Conservation (phyloP, 352 stramenopile genomes). For the Globisporangium iwayamae region DNA sequence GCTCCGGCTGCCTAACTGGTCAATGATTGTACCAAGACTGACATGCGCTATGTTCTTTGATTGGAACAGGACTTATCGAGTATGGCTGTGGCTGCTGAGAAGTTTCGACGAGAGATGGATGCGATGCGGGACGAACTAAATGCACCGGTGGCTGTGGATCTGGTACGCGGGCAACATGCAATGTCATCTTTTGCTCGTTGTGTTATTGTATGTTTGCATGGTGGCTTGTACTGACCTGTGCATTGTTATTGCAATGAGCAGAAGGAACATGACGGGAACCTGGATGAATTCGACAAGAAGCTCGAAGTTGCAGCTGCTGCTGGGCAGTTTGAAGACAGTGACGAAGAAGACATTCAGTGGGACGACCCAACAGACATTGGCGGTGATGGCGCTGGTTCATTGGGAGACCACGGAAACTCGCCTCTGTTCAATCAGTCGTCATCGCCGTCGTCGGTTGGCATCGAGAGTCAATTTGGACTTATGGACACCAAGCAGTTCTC, state of each 20-base stretch:
- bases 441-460: not conserved
- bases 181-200: not conserved
- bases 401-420: constrained; percentile 21
- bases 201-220: not conserved
- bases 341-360: constrained; percentile 67
- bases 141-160: constrained; percentile 22
- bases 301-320: constrained; percentile 64
- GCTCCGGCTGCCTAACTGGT: constrained; percentile 7
- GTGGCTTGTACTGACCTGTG: not conserved
- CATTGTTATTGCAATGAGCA: constrained; percentile 17
- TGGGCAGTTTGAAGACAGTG: constrained; percentile 82
- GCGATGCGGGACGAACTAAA: constrained; percentile 62
- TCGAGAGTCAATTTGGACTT: constrained; percentile 20
- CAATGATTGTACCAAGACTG: not conserved
- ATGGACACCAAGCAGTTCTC: constrained; percentile 34
- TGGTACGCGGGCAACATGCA: constrained; percentile 22
- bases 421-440: constrained; percentile 14
- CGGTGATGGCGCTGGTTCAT: constrained; percentile 18
- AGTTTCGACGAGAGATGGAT: constrained; percentile 86
- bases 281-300: constrained; percentile 81
- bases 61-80: constrained; percentile 64
- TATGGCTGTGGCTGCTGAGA: constrained; percentile 76
- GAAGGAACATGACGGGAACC: constrained; percentile 45
- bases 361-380: constrained; percentile 31
- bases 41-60: not conserved